Evolutionary conservation across 305 asterid genomes (phyloP).

Genomic region (Fraxinus velutina): DNA sequence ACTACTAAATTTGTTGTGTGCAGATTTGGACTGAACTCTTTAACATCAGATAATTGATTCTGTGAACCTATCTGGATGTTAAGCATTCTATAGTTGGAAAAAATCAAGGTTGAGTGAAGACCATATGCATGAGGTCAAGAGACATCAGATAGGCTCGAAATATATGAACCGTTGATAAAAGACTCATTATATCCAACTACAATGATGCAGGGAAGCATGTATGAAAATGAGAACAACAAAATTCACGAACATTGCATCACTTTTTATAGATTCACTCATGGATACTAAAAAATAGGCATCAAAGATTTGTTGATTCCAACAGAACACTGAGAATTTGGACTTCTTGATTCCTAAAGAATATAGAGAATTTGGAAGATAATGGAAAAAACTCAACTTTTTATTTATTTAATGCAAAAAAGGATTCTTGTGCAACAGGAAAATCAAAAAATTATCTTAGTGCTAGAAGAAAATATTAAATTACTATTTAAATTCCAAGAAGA

Average conservation of each 20-base stretch:
- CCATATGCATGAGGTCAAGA: not conserved
- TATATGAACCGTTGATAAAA: not conserved
- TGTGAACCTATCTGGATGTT: not conserved
- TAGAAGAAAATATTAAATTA: not conserved
- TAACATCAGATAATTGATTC: not conserved
- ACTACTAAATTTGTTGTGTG: not conserved
- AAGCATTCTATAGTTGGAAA: not conserved
- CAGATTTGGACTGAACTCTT: slow-evolving; percentile 1
- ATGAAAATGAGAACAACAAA: not conserved
- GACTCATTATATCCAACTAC: not conserved
- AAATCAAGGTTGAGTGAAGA: slow-evolving; percentile 7
- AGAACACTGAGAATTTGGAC: not conserved
- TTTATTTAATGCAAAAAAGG: not conserved
- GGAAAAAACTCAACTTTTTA: not conserved
- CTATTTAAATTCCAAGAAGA: not conserved
- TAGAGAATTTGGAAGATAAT: not conserved
- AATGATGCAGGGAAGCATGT: not conserved
- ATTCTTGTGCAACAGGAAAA: not conserved
- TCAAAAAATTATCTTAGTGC: not conserved
- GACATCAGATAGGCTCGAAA: not conserved
- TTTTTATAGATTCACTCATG: not conserved
- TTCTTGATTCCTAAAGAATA: not conserved
- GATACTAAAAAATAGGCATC: not conserved
- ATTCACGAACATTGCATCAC: not conserved
- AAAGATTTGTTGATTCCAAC: not conserved